A percentile compares a stretch with the other conserved stretches of the same genome.
phyloP scores from a whole-genome alignment of 1,139 yeast genomes.

The Fermentozyma sake region DNA sequence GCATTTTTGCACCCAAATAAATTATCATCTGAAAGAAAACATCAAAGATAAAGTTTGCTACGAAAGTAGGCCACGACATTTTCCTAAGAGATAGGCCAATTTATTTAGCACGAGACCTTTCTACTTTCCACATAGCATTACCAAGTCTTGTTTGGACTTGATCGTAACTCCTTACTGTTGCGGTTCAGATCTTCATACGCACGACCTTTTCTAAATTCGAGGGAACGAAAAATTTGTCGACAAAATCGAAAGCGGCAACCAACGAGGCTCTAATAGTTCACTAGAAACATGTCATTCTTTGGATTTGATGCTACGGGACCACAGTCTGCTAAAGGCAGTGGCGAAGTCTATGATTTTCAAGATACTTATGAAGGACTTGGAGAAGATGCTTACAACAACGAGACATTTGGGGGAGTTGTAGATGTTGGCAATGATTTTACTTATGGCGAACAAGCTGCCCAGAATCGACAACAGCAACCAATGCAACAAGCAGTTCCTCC shows the following conservation, averaged over 20 bases:
- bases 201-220: no score
- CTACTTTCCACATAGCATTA: no score
- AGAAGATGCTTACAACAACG: conserved; percentile 79
- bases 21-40: background rate
- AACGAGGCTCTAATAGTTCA: background rate
- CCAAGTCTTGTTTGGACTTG: no score
- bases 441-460: conserved; percentile 25
- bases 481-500: conserved; percentile 9
- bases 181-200: no score
- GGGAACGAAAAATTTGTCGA: no score
- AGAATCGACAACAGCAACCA: conserved; percentile 6
- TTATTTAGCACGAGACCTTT: no score
- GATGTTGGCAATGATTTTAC: conserved; percentile 68
- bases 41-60: background rate
- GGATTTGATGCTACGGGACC: conserved; percentile 51
- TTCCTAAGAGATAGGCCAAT: no score
- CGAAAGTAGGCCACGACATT: no score
- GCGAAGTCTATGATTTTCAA: conserved; percentile 62
- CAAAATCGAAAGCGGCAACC: conserved; percentile 1
- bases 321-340: conserved; percentile 14
- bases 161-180: no score
- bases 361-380: conserved; percentile 83
- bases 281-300: conserved; percentile 47
- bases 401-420: conserved; percentile 72
- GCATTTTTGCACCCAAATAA: background rate